phyloP scores from a whole-genome alignment of 148 eudicot species.

The Rhododendron mucronatum region DNA sequence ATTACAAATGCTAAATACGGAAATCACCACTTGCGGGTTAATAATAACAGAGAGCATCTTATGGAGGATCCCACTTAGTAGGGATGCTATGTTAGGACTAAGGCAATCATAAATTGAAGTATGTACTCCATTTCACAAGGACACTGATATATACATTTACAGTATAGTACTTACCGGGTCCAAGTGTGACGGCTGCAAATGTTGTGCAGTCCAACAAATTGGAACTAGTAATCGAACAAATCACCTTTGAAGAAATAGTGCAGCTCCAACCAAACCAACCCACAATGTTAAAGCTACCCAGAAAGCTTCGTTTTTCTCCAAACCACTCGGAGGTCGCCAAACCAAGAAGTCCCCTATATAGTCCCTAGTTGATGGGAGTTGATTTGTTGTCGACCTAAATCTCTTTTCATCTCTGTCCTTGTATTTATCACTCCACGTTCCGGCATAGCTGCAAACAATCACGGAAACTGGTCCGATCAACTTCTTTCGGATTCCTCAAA shows the following conservation, averaged over 20 bases:
- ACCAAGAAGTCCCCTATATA: slow-evolving; percentile 69
- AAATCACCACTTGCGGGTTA: too few species aligned
- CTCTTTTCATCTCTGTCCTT: slow-evolving; percentile 53
- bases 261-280: slow-evolving; percentile 82
- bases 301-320: slow-evolving; percentile 67
- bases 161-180: not conserved
- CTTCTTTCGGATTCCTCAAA: not conserved
- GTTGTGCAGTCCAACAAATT: not conserved
- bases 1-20: too few species aligned
- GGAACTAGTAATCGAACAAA: not conserved
- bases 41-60: too few species aligned
- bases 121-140: not conserved
- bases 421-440: slow-evolving; percentile 83
- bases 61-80: too few species aligned
- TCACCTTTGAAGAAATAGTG: slow-evolving; percentile 62
- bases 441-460: slow-evolving; percentile 60
- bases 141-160: not conserved
- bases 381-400: slow-evolving; percentile 52
- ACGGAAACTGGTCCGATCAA: not conserved
- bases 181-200: not conserved
- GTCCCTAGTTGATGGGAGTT: slow-evolving; percentile 59
- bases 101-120: not conserved
- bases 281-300: slow-evolving; percentile 76
- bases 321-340: slow-evolving; percentile 67
- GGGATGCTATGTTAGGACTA: not conserved